These are phyloP conservation scores for Persicaria tinctoria DNA, from an alignment of 148 eudicot genomes.

Conservation along the genomic window DNA sequence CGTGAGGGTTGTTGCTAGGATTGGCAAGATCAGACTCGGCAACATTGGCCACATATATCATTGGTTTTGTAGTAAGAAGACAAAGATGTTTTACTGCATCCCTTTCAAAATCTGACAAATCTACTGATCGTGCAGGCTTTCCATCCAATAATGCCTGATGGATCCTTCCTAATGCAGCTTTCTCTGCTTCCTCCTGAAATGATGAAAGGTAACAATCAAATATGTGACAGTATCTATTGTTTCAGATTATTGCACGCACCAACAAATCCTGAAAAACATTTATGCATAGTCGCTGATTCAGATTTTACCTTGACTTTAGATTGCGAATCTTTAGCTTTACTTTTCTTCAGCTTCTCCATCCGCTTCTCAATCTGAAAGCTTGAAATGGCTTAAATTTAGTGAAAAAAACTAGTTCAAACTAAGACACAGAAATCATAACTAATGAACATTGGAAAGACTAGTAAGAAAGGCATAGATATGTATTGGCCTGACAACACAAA, in stretches of 20 bases:
- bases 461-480: background rate
- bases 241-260: background rate
- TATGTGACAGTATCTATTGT: background rate
- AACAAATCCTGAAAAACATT: background rate
- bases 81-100: constrained; percentile 87
- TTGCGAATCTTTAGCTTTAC: constrained; percentile 76
- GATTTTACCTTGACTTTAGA: constrained; percentile 68
- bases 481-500: background rate
- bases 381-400: constrained; percentile 34
- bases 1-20: constrained; percentile 65
- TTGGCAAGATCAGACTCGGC: constrained; percentile 91
- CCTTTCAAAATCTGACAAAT: constrained; percentile 67
- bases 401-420: constrained; percentile 14
- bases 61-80: constrained; percentile 91
- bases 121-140: constrained; percentile 91
- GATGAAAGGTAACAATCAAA: constrained; percentile 14
- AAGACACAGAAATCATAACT: constrained; percentile 5
- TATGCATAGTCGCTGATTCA: background rate
- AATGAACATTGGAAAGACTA: background rate
- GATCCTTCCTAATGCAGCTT: constrained; percentile 66
- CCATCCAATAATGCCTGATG: constrained; percentile 80
- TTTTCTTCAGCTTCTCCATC: constrained; percentile 82
- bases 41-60: constrained; percentile 92
- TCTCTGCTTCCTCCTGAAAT: constrained; percentile 96
- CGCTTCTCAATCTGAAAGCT: constrained; percentile 91